These are phyloP conservation scores for Chalaropsis thielavioides DNA, from an alignment of 2,329 filamentous ascomycete species.

Conservation along the genomic window DNA sequence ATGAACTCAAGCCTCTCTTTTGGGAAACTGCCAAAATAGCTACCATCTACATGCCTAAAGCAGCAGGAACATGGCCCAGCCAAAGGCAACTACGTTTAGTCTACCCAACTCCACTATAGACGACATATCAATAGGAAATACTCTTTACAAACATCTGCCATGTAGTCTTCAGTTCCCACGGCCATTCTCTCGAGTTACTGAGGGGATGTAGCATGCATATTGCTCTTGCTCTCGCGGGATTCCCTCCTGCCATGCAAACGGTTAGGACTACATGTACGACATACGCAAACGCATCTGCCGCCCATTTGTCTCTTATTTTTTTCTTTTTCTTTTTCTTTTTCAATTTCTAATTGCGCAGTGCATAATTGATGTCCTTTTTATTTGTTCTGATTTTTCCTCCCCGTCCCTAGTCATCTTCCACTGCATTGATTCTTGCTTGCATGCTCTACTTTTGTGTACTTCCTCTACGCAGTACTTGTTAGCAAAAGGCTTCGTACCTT, in stretches of 20 bases:
- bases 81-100: background rate
- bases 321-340: background rate
- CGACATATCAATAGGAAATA: background rate
- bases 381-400: background rate
- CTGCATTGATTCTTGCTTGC: background rate
- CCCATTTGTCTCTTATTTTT: background rate
- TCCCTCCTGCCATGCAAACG: background rate
- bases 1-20: too few species aligned
- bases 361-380: background rate
- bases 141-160: background rate
- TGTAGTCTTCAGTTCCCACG: background rate
- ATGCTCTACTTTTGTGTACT: background rate
- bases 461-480: background rate
- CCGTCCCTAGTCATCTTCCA: background rate
- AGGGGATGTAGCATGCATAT: too few species aligned
- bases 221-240: background rate
- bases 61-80: background rate
- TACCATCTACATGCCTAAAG: background rate
- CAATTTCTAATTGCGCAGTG: background rate
- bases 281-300: background rate
- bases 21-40: too few species aligned
- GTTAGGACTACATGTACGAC: background rate
- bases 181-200: background rate
- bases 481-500: background rate
- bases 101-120: background rate